Evolutionary conservation across 495 filamentous ascomycete species (phyloP).

Genomic region (Terfezia claveryi): DNA sequence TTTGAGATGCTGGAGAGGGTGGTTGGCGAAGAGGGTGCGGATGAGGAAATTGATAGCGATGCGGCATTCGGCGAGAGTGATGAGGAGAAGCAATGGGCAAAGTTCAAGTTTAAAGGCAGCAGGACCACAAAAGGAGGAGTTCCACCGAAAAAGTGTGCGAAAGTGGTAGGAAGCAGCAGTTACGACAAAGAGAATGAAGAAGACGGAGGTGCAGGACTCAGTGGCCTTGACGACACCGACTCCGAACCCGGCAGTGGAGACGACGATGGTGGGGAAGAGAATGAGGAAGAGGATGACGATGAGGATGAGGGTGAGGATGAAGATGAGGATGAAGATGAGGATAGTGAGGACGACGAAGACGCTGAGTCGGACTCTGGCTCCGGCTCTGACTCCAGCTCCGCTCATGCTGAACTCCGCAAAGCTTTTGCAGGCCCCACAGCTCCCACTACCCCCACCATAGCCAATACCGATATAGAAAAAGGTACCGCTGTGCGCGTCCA

Average conservation of each 20-base stretch:
- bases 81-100: conserved; percentile 31
- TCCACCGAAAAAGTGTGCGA: conserved; percentile 11
- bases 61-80: conserved; percentile 36
- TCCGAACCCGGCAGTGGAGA: conserved; percentile 16
- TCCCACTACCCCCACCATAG: conserved; percentile 46
- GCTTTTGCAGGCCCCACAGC: conserved; percentile 48
- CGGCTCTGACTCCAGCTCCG: conserved; percentile 8
- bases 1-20: conserved; percentile 24
- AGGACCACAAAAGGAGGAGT: conserved; percentile 21
- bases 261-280: conserved; percentile 15
- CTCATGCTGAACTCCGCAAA: conserved; percentile 36
- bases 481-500: conserved; percentile 68
- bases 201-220: conserved; percentile 2
- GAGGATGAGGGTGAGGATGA: conserved; percentile 10
- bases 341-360: conserved; percentile 7
- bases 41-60: conserved; percentile 42
- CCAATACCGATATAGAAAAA: conserved; percentile 59
- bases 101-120: conserved; percentile 33
- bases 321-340: conserved; percentile 13
- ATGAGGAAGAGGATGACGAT: conserved; percentile 16
- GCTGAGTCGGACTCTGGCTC: conserved; percentile 10
- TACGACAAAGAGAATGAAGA: conserved; percentile 15
- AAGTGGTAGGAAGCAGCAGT: conserved; percentile 24
- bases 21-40: conserved; percentile 18
- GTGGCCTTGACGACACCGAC: conserved; percentile 22